Evolutionary conservation across 305 asterid species (phyloP).

Genomic region (Fraxinus greggii): DNA sequence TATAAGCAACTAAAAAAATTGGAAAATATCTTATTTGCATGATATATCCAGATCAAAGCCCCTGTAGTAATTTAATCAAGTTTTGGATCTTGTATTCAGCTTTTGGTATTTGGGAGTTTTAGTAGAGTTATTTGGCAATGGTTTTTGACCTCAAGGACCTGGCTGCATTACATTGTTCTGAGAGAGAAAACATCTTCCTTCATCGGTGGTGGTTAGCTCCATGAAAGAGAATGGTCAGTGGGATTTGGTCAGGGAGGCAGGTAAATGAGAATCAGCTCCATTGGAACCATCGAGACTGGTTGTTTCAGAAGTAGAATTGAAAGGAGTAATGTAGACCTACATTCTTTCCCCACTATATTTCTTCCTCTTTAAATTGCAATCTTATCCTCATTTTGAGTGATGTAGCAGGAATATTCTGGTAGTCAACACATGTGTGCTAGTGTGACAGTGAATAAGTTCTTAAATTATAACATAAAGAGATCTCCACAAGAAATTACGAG

Average conservation of each 20-base stretch:
- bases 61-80: background rate
- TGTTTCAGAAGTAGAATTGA: background rate
- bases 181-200: background rate
- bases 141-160: background rate
- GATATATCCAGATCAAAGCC: background rate
- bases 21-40: background rate
- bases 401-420: background rate
- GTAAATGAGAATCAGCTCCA: background rate
- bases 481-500: slow-evolving; percentile 10
- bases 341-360: background rate
- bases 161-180: background rate
- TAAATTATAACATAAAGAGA: slow-evolving; percentile 1
- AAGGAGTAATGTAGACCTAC: background rate
- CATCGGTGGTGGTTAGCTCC: background rate
- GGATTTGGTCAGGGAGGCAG: background rate
- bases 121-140: background rate
- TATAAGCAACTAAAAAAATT: too few relatives aligned
- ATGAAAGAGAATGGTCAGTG: background rate
- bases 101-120: background rate
- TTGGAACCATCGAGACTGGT: background rate
- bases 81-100: background rate
- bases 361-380: background rate
- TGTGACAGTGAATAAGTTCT: background rate
- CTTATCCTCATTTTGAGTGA: background rate
- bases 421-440: background rate